These are phyloP conservation scores for Vaccinium myrtillus DNA, from an alignment of 148 eudicot genomes.

Conservation along the genomic window DNA sequence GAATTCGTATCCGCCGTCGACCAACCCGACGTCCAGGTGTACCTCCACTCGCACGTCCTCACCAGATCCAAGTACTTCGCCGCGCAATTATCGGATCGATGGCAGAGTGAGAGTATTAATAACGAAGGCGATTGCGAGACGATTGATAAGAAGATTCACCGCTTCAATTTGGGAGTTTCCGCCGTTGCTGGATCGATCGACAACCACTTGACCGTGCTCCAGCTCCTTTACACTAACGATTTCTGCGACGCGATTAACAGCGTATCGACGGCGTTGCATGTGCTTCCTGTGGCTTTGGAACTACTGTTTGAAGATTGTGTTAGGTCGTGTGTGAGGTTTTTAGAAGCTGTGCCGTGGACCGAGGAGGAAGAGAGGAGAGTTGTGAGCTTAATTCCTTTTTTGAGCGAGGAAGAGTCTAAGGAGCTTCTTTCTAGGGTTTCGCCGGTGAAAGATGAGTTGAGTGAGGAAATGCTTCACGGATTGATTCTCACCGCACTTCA, in stretches of 20 bases:
- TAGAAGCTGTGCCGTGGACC: constrained; percentile 94
- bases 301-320: constrained; percentile 77
- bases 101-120: constrained; percentile 37
- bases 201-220: constrained; percentile 46
- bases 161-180: constrained; percentile 44
- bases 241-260: constrained; percentile 31
- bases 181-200: constrained; percentile 40
- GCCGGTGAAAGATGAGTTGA: constrained; percentile 33
- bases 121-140: constrained; percentile 11
- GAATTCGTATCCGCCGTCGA: constrained; percentile 28
- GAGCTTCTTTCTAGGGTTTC: constrained; percentile 72
- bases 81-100: constrained; percentile 73
- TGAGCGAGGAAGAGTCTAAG: constrained; percentile 54
- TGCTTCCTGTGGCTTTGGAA: constrained; percentile 69
- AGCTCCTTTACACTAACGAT: constrained; percentile 60
- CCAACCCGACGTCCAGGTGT: constrained; percentile 42
- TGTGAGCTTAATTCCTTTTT: constrained; percentile 44
- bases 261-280: constrained; percentile 40
- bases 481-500: constrained; percentile 62
- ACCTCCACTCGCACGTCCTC: constrained; percentile 65
- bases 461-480: constrained; percentile 75
- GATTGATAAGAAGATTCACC: neutral
- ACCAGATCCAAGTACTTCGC: constrained; percentile 66
- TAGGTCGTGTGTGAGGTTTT: constrained; percentile 55
- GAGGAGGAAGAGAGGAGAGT: constrained; percentile 71